Base-by-base conservation (phyloP, 2,329 filamentous ascomycete genomes). In the Hymenoscyphus albidus region DNA sequence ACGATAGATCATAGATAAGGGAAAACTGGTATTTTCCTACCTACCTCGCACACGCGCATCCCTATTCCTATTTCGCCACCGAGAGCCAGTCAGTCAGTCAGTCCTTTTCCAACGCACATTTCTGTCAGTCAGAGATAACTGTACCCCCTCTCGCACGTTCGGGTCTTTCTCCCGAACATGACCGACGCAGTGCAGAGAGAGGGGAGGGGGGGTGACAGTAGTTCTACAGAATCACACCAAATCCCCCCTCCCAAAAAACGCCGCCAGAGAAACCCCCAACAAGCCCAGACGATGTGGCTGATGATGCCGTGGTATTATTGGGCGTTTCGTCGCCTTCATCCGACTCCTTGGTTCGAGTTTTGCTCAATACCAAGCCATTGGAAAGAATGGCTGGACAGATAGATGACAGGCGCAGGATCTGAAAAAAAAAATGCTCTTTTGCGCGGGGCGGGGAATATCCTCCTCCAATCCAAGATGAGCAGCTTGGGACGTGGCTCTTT, bases 1-100 rank as follows among this genome's bases (percentile, higher is more conserved):
- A 38, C n/a, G 56, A 58, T 58, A 35, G 56, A 39, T 58, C 56
- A 58, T 58, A 58, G 56, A 58, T 58, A 58, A 58, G 32, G 56
- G 56, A 35, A 38, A 58, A 39, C 2, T 38, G 32, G n/a, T 18
- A 51, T 51, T 22, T 35, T 27, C 44, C 44, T 48, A n/a, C n/a
- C 16, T 48, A 16, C n/a, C 16, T 48, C 18, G 44, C 44, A 48
- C 44, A 16, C 44, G 16, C 44, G 9, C 7, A 48, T 48, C n/a
- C 16, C 42, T 44, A 44, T 44, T 44, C 44, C 35, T 7, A 35
- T 35, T 35, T 48, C n/a, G 44, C 44, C 44, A 48, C 44, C 16
- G 44, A 48, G n/a, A 9, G 18, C 42, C 42, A 51, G n/a, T 48
- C 42, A 6, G n/a, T 9, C 2, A 51, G 44, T 3, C 44, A n/a